Base-by-base conservation (phyloP, 352 stramenopile genomes). In the Globisporangium paroecandrum region DNA sequence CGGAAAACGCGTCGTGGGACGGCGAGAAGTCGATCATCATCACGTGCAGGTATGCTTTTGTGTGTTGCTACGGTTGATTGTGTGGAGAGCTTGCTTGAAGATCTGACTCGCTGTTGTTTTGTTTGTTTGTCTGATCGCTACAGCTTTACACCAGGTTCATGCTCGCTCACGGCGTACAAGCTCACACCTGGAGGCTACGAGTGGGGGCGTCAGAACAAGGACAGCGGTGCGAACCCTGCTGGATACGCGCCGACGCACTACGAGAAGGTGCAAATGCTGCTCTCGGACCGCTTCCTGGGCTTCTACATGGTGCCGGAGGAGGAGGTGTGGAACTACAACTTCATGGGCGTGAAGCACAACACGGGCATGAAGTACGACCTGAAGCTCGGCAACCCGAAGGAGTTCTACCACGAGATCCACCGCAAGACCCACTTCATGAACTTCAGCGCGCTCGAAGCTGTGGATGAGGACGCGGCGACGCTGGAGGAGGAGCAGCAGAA, bases 261-360 rank as follows among this genome's bases (percentile, higher is more conserved):
- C 78, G 97, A 99, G 72, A 99, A 99, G 84, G 97, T 99, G 62
- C 98, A 99, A 79, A 99, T 99, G 96, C 78, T 99, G 61, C 83
- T 99, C 34, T 99, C 93, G 66, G 97, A 99, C 77, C 93, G 97
- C 13, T 99, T 99, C 90, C 87, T 99, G 67, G 98, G 98, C 15
- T 99, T 99, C 78, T 99, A 99, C 82, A 98, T 99, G 94, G 96
- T 99, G 58, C 98, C 98, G 8, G 94, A 98, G 58, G 95, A 98
- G 67, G 94, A 98, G 24, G 82, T 99, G 61, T 99, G 98, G 98
- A 99, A 99, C 81, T 99, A 99, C 84, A 99, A 99, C 75, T 99
- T 99, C 73, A 98, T 99, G 89, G 98, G 98, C 63, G 96, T 99
- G 53, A 99, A 99, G 75, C 97, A 99, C 86, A 98, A 94, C 61